Evolutionary conservation across 2,329 filamentous ascomycete genomes (phyloP).

Genomic region (Hypoxylon sp.): DNA sequence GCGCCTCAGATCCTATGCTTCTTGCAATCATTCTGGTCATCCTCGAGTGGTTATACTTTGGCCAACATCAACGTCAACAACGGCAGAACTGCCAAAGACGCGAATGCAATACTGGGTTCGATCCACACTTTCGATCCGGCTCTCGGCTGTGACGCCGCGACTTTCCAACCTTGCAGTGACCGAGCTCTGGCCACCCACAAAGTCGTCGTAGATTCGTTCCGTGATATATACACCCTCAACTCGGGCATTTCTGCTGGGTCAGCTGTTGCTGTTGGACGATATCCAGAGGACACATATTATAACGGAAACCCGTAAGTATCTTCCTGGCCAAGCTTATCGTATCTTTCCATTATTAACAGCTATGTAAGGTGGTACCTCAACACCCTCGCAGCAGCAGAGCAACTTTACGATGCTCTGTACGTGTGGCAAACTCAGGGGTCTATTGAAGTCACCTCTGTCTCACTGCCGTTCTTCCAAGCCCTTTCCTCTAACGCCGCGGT

Average conservation of each 20-base stretch:
- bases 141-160: conserved; percentile 75
- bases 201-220: conserved; percentile 81
- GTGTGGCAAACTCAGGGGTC: conserved; percentile 76
- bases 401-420: conserved; percentile 82
- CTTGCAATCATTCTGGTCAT: conserved; percentile 80
- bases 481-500: conserved; percentile 69
- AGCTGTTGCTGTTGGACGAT: conserved; percentile 76
- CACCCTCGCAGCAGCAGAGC: conserved; percentile 83
- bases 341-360: conserved; percentile 29
- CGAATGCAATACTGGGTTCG: conserved; percentile 76
- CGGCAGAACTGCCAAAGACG: conserved; percentile 77
- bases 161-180: conserved; percentile 84
- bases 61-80: conserved; percentile 77
- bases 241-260: conserved; percentile 70
- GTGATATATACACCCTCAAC: conserved; percentile 78
- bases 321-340: not conserved
- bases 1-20: conserved; percentile 82
- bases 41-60: conserved; percentile 70
- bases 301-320: conserved; percentile 75
- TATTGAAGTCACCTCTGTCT: conserved; percentile 75
- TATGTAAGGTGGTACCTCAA: conserved; percentile 76
- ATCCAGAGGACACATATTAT: conserved; percentile 81
- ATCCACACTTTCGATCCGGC: conserved; percentile 79
- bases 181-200: conserved; percentile 82
- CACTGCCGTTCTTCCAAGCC: conserved; percentile 79